These are phyloP conservation scores for Pythium inflatum DNA, from an alignment of 352 stramenopile genomes.

Conservation along the genomic window DNA sequence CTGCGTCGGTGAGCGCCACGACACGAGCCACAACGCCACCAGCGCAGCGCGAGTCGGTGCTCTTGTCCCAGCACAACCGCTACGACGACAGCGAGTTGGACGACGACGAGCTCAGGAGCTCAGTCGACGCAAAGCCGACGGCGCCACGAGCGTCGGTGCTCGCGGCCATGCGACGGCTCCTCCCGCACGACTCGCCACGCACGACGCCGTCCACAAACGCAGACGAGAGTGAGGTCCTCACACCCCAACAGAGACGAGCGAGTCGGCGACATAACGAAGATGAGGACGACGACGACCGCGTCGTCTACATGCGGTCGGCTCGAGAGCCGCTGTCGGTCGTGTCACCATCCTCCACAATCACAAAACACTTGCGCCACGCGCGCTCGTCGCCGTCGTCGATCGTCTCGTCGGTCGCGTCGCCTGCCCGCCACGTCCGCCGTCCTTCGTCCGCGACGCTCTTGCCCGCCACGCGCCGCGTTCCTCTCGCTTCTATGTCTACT, in stretches of 20 bases:
- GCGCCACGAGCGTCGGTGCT: conserved; percentile 11
- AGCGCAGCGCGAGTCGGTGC: not conserved
- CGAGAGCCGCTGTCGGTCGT: no score
- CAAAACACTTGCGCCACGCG: not conserved
- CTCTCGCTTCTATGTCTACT: not conserved
- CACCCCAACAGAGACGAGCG: no score
- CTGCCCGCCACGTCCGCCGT: not conserved
- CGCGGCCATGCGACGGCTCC: not conserved
- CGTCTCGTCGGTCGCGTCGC: not conserved
- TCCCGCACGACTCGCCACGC: not conserved
- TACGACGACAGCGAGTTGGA: conserved; percentile 13
- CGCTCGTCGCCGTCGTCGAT: conserved; percentile 12
- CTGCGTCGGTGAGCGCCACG: no score
- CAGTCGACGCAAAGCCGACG: not conserved
- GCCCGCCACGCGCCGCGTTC: not conserved
- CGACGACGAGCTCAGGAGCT: conserved; percentile 11
- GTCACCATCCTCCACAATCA: no score
- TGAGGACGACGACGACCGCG: not conserved
- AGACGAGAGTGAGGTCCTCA: not conserved
- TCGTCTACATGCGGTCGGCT: no score
- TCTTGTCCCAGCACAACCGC: conserved; percentile 1
- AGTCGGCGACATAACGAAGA: no score
- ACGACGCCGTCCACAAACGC: conserved; percentile 1
- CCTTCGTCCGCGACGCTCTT: conserved; percentile 2
- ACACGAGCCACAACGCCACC: not conserved